Percentiles rank a stretch among this genome's conserved stretches.
Evolutionary conservation across 2,329 filamentous ascomycete genomes (phyloP).

Genomic region (Cladobotryum protrusum): DNA sequence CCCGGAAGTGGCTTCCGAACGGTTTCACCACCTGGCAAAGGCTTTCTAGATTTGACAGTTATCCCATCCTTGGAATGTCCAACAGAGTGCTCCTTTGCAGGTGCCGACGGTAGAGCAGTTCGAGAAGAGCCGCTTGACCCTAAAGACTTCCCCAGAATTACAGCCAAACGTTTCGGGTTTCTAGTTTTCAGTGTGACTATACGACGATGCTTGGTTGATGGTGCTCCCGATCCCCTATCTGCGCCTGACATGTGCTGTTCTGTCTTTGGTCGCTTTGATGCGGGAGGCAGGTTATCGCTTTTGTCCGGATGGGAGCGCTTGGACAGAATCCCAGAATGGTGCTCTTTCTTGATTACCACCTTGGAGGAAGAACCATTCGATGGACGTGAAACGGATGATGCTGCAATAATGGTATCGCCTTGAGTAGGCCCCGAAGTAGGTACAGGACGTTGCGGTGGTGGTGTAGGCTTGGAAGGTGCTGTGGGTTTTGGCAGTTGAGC

Average conservation of each 20-base stretch:
- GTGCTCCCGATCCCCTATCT: conserved; percentile 7
- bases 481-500: background rate
- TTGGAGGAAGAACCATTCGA: conserved; percentile 14
- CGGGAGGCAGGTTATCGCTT: conserved; percentile 28
- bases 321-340: conserved; percentile 6
- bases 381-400: conserved; percentile 18
- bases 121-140: conserved; percentile 18
- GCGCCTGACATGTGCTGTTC: conserved; percentile 20
- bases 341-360: conserved; percentile 7
- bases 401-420: conserved; percentile 24
- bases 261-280: conserved; percentile 34
- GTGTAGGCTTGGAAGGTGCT: conserved; percentile 13
- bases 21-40: conserved; percentile 13
- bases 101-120: conserved; percentile 28
- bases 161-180: conserved; percentile 28
- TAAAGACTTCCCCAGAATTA: conserved; percentile 26
- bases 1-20: conserved; percentile 31
- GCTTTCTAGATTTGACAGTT: conserved; percentile 31
- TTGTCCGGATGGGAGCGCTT: conserved; percentile 35
- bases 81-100: conserved; percentile 20
- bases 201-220: conserved; percentile 22
- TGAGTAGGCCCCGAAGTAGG: conserved; percentile 4
- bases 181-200: conserved; percentile 33
- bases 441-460: background rate
- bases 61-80: conserved; percentile 24